These are phyloP conservation scores for Protoeuglena noctilucae DNA, from an alignment of 139 green algal species.

Conservation along the genomic window DNA sequence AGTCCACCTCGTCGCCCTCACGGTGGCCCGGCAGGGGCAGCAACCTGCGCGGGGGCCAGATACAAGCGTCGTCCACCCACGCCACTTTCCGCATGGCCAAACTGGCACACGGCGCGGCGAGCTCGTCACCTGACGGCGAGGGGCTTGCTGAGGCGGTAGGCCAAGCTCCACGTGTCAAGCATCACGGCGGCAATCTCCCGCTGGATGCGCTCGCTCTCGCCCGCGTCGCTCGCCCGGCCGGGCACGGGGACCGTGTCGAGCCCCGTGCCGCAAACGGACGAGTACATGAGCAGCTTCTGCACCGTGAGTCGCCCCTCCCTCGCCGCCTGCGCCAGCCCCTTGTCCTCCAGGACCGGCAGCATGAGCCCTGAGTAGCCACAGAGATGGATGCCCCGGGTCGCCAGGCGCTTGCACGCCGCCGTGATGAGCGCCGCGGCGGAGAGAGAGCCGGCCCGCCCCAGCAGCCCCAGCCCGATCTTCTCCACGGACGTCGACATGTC, in stretches of 20 bases:
- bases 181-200: background rate
- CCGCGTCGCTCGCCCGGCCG: conserved; percentile 3
- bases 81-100: no score
- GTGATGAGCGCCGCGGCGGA: conserved; percentile 22
- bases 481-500: conserved; percentile 12
- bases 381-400: conserved; percentile 5
- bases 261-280: conserved; percentile 29
- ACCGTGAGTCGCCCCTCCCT: conserved; percentile 14
- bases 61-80: no score
- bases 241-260: conserved; percentile 35
- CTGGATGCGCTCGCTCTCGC: background rate
- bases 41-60: conserved; percentile 17
- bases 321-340: conserved; percentile 10
- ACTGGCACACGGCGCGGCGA: no score
- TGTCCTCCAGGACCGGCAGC: conserved; percentile 35
- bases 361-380: conserved; percentile 34
- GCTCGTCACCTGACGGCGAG: no score
- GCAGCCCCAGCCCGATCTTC: conserved; percentile 11
- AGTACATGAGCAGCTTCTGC: conserved; percentile 20
- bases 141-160: conserved; percentile 15
- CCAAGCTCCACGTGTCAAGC: background rate
- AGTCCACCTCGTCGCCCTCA: conserved; percentile 15
- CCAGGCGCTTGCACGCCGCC: conserved; percentile 21
- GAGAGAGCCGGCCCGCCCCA: conserved; percentile 17
- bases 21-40: conserved; percentile 21